phyloP scores from a whole-genome alignment of 169 alveolate species.

The Eimeria acervulina region DNA sequence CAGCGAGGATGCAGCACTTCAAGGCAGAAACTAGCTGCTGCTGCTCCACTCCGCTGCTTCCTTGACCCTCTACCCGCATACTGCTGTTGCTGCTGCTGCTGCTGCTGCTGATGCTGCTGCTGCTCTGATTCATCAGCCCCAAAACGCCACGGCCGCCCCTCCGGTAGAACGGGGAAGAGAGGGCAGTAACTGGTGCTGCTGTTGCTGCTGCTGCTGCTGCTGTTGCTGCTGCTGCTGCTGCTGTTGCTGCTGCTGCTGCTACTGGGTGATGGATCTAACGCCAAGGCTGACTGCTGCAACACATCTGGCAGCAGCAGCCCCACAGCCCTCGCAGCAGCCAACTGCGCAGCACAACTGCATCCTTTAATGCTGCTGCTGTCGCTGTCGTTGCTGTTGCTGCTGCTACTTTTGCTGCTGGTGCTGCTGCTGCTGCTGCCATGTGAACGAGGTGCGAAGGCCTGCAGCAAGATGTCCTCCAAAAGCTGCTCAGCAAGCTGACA shows the following conservation, averaged over 20 bases:
- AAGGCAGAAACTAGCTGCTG: slow-evolving; percentile 18
- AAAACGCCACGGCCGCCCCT: slow-evolving; percentile 24
- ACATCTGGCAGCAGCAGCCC: slow-evolving; percentile 47
- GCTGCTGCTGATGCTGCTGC: background rate
- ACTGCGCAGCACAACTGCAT: slow-evolving; percentile 46
- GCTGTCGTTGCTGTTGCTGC: slow-evolving; percentile 6
- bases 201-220: slow-evolving; percentile 29
- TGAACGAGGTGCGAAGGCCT: background rate
- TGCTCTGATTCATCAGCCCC: background rate
- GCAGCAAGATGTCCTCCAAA: background rate
- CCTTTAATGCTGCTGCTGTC: background rate
- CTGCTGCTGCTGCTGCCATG: slow-evolving; percentile 22
- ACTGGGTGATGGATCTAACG: background rate
- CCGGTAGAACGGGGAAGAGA: slow-evolving; percentile 3
- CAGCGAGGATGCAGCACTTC: slow-evolving; percentile 43
- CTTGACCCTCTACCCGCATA: background rate
- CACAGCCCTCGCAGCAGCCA: slow-evolving; percentile 6
- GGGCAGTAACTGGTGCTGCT: background rate
- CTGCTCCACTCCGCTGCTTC: background rate
- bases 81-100: slow-evolving; percentile 43
- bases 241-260: slow-evolving; percentile 14
- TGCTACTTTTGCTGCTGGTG: background rate
- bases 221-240: slow-evolving; percentile 3
- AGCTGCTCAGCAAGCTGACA: background rate
- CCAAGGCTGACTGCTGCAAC: slow-evolving; percentile 32